Evolutionary conservation across 805 yeast species (phyloP).

Genomic region (Zygosaccharomyces kombuchaensis): DNA sequence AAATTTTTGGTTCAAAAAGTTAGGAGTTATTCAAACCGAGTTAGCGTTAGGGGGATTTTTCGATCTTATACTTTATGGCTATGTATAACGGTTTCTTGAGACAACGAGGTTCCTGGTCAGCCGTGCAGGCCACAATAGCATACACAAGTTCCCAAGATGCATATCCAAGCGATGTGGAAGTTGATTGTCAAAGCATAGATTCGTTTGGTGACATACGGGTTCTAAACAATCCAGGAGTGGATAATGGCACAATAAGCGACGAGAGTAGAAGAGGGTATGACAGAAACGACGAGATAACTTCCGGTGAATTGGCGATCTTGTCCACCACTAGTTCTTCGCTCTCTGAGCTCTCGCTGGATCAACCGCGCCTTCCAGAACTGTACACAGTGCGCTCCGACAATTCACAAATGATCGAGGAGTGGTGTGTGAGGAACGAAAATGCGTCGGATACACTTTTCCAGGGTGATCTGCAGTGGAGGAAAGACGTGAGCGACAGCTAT

Average conservation of each 20-base stretch:
- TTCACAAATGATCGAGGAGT: constrained; percentile 24
- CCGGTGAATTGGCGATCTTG: constrained; percentile 22
- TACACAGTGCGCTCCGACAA: constrained; percentile 11
- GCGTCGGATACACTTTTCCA: constrained; percentile 9
- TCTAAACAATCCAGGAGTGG: constrained; percentile 16
- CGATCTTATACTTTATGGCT: constrained; percentile 8
- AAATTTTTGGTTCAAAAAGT: too few species aligned
- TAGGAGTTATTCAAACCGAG: too few species aligned
- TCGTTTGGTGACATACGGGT: constrained; percentile 16
- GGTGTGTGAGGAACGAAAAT: constrained; percentile 21
- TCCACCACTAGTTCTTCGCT: constrained; percentile 18
- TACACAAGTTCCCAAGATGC: constrained; percentile 8
- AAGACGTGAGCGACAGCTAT: constrained; percentile 10
- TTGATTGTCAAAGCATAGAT: constrained; percentile 10
- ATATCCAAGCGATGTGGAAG: constrained; percentile 6
- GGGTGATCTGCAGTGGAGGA: not conserved
- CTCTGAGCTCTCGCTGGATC: constrained; percentile 7
- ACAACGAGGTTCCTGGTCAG: constrained; percentile 19
- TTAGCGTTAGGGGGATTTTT: not conserved
- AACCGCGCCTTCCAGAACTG: not conserved
- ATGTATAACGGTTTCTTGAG: constrained; percentile 17
- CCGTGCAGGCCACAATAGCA: constrained; percentile 19
- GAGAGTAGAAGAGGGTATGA: constrained; percentile 9
- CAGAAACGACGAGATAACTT: constrained; percentile 14
- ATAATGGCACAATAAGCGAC: constrained; percentile 11